These are phyloP conservation scores for Trypanosoma theileri DNA, from an alignment of 208 protist genomes.

Conservation along the genomic window DNA sequence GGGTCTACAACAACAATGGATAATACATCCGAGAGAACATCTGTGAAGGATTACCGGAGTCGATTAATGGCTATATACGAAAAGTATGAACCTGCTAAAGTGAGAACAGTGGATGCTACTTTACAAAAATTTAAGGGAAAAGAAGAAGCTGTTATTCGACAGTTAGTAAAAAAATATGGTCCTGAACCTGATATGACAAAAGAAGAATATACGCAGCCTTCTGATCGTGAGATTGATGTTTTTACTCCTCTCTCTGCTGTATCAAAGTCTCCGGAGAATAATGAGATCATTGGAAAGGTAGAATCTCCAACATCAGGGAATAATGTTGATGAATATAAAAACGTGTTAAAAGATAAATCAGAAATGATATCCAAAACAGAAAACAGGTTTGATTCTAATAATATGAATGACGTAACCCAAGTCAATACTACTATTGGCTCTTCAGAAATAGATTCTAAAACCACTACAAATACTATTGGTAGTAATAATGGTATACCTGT, in stretches of 20 bases:
- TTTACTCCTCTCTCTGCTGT: neutral
- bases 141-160: slow-evolving; percentile 66
- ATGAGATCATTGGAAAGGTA: no score
- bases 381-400: no score
- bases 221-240: neutral
- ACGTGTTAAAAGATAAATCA: no score
- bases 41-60: slow-evolving; percentile 38
- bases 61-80: slow-evolving; percentile 69
- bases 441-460: neutral
- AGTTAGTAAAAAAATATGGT: slow-evolving; percentile 76
- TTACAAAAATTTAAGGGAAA: slow-evolving; percentile 61
- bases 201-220: neutral
- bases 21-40: no score
- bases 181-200: slow-evolving; percentile 40
- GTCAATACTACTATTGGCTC: no score
- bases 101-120: slow-evolving; percentile 57
- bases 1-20: neutral
- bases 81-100: slow-evolving; percentile 66
- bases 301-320: no score
- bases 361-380: no score
- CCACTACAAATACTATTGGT: neutral
- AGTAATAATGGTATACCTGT: neutral
- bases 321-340: no score
- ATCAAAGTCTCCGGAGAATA: no score
- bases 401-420: neutral